Evolutionary conservation across 2,329 filamentous ascomycete genomes (phyloP), one percentile per base, ranked within the genome.

Genomic region (Colletotrichum costaricense): DNA sequence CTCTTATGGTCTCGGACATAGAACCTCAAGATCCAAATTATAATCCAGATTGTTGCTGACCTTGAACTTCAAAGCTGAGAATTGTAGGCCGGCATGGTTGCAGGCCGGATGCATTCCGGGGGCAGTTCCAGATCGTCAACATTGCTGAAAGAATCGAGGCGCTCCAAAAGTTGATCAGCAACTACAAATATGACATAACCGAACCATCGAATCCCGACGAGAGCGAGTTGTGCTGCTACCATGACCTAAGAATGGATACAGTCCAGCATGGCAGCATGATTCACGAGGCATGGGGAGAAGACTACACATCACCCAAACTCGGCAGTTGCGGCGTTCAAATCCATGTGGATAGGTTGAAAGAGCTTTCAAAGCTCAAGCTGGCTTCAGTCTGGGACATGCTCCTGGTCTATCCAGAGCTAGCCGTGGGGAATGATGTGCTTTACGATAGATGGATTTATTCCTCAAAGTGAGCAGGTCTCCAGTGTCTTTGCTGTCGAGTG

Each of bases 261-360:
- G 57, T 60, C 22, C 1, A 5, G 1, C 57, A 60, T 8, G 22
- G 52, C 5, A 2, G 1, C 2, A 6, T 19, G 2, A 5, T 26
- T 5, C 38, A 22, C 33, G 3, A 24, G 49, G 49, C 9, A 4
- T 5, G 14, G 4, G 4, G 1, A 5, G 26, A 59, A 2, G 33
- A 7, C n/a, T 0, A 0, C 38, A 5, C 11, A 7, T 5, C 3
- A 1, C 1, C 1, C 19, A 1, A 55, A 24, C 52, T 3, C n/a
- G 5, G 22, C 22, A 16, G 24, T 9, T 33, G 59, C 42, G 6
- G 9, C 2, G 19, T 52, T 16, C 3, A 14, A 5, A n/a, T 9
- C 2, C 38, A 63, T 9, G 26, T n/a, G 19, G 11, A 63, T 5
- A 63, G 38, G 14, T 14, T 63, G 5, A 30, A 4, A 33, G 59